These are phyloP conservation scores for Ophiostoma sp. DNA, from an alignment of 2,329 filamentous ascomycete species.

Conservation along the genomic window DNA sequence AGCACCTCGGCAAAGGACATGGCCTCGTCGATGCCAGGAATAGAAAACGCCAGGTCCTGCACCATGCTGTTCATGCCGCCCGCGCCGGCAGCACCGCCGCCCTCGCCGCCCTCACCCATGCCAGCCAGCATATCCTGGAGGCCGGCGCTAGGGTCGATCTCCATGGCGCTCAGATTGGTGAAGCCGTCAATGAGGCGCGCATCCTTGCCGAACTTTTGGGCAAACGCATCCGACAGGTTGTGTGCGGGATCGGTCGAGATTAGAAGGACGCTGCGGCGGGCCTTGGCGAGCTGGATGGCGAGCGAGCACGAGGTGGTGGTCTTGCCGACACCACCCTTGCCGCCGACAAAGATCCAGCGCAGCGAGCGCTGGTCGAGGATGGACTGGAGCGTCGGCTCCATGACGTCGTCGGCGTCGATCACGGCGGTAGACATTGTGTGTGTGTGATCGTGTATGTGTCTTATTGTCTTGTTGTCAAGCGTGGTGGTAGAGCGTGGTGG, in stretches of 20 bases:
- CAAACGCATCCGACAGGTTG: conserved; percentile 96
- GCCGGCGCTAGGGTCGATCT: conserved; percentile 96
- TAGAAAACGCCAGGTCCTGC: conserved; percentile 96
- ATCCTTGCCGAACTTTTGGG: conserved; percentile 99
- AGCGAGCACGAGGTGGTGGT: conserved; percentile 99
- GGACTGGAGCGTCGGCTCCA: conserved; percentile 89
- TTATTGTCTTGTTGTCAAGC: background rate
- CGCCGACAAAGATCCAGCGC: conserved; percentile 98
- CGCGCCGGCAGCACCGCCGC: conserved; percentile 45
- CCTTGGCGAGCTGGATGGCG: conserved; percentile 92
- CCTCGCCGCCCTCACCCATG: conserved; percentile 60
- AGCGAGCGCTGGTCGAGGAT: conserved; percentile 93
- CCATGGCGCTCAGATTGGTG: conserved; percentile 93
- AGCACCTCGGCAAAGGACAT: conserved; percentile 99
- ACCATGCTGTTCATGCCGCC: conserved; percentile 83
- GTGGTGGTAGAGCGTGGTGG: background rate
- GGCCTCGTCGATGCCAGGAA: conserved; percentile 96
- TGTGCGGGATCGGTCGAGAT: conserved; percentile 98
- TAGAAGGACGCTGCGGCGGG: conserved; percentile 89
- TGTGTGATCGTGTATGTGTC: background rate
- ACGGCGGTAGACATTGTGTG: conserved; percentile 40
- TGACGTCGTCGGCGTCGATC: conserved; percentile 61
- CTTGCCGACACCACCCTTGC: conserved; percentile 97
- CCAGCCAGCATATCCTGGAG: conserved; percentile 90
- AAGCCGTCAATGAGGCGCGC: conserved; percentile 88